Evolutionary conservation across 164 flowering plant genomes (phyloP).

Genomic region (Vitis riparia): DNA sequence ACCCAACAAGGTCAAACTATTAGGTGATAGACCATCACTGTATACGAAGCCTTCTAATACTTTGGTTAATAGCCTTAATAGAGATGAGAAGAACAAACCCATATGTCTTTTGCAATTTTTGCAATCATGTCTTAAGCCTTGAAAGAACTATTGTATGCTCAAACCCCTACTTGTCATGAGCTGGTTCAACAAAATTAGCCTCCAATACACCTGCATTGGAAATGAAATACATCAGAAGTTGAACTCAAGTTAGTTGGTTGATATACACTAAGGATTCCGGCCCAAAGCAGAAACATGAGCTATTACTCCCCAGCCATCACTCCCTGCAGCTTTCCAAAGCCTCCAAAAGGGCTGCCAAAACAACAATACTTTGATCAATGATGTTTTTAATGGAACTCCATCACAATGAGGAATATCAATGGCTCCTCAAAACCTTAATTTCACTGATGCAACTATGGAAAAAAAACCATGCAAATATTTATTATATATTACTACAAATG

Average conservation of each 20-base stretch:
- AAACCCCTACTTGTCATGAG: constrained; percentile 98
- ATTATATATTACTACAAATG: no score
- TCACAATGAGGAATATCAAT: no score
- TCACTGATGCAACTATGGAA: no score
- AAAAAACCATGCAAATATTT: no score
- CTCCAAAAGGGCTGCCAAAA: constrained; percentile 96
- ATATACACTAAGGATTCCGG: not conserved
- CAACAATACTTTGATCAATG: not conserved
- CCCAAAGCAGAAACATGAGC: constrained; percentile 36
- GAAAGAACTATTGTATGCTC: constrained; percentile 90
- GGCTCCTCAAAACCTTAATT: no score
- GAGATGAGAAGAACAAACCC: constrained; percentile 49
- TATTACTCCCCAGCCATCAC: constrained; percentile 96
- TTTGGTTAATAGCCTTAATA: not conserved
- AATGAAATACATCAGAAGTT: constrained; percentile 4
- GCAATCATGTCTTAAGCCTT: constrained; percentile 66
- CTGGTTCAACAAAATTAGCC: constrained; percentile 98
- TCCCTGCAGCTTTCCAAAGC: constrained; percentile 93
- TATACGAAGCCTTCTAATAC: no score
- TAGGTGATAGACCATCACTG: no score
- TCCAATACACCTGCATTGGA: constrained; percentile 75
- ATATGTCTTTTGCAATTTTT: constrained; percentile 74
- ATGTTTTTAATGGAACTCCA: not conserved
- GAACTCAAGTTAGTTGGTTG: constrained; percentile 4
- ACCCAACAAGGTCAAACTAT: no score